Evolutionary conservation across 164 flowering plant species (phyloP).

Genomic region (Stephania yunnanensis): DNA sequence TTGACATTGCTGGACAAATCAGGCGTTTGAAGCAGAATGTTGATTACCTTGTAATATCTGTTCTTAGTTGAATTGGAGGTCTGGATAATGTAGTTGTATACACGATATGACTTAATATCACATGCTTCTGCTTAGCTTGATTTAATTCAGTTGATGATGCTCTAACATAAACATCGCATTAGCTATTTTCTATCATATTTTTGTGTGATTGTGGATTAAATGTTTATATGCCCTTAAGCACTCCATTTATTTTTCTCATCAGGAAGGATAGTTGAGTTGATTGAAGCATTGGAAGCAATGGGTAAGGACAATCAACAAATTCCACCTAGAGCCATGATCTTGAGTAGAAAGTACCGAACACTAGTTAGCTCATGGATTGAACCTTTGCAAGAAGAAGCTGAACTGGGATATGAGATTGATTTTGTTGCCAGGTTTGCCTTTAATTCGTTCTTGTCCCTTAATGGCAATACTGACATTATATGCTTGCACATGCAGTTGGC

Average conservation of each 20-base stretch:
- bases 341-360: constrained; percentile 89
- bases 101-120: too few species aligned
- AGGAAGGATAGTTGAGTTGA: constrained; percentile 85
- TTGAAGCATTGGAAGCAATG: constrained; percentile 94
- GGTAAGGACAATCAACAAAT: constrained; percentile 76
- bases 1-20: background rate
- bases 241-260: constrained; percentile 19
- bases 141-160: too few species aligned
- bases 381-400: constrained; percentile 97
- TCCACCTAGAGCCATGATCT: constrained; percentile 94
- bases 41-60: background rate
- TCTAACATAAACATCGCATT: background rate
- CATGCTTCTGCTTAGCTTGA: too few species aligned
- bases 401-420: constrained; percentile 91
- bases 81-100: too few species aligned
- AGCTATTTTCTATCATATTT: background rate
- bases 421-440: constrained; percentile 71
- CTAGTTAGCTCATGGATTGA: constrained; percentile 99
- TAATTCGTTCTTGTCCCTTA: background rate
- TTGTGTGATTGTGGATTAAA: background rate
- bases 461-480: background rate
- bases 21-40: background rate
- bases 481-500: constrained; percentile 1
- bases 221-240: constrained; percentile 14
- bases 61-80: too few species aligned